Percentiles rank a stretch among this genome's conserved stretches.
These are phyloP conservation scores for Lactuca saligna DNA, from an alignment of 129 eudicot species.

Conservation along the genomic window DNA sequence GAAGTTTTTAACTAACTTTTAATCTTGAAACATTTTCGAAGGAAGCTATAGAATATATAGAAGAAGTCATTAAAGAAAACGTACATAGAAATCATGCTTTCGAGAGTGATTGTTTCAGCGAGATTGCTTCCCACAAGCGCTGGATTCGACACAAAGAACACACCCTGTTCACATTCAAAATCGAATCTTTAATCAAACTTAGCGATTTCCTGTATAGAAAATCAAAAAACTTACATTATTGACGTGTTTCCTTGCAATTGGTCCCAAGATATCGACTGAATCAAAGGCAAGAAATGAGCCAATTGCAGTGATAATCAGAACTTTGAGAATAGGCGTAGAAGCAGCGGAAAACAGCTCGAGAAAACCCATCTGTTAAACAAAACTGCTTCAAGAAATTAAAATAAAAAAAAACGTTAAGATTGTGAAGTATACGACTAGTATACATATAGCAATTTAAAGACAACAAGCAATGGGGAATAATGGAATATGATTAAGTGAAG, in stretches of 20 bases:
- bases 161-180: conserved; percentile 29
- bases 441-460: background rate
- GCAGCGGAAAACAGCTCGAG: conserved; percentile 52
- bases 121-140: conserved; percentile 42
- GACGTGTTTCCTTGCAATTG: conserved; percentile 46
- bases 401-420: background rate
- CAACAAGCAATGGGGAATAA: background rate
- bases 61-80: background rate
- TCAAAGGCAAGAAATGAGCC: conserved; percentile 60
- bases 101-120: conserved; percentile 33
- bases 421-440: background rate
- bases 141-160: conserved; percentile 43
- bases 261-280: conserved; percentile 43
- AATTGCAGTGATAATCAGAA: conserved; percentile 40
- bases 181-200: background rate
- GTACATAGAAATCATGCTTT: conserved; percentile 35
- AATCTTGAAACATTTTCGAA: background rate
- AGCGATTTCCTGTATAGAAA: background rate
- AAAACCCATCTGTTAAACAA: conserved; percentile 33
- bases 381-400: background rate
- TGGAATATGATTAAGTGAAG: background rate
- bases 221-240: conserved; percentile 39
- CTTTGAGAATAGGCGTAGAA: conserved; percentile 57
- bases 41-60: background rate
- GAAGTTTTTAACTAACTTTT: background rate